Base-by-base conservation (phyloP, 1,284 basidiomycete genomes). In the Apiotrichum domesticum region DNA sequence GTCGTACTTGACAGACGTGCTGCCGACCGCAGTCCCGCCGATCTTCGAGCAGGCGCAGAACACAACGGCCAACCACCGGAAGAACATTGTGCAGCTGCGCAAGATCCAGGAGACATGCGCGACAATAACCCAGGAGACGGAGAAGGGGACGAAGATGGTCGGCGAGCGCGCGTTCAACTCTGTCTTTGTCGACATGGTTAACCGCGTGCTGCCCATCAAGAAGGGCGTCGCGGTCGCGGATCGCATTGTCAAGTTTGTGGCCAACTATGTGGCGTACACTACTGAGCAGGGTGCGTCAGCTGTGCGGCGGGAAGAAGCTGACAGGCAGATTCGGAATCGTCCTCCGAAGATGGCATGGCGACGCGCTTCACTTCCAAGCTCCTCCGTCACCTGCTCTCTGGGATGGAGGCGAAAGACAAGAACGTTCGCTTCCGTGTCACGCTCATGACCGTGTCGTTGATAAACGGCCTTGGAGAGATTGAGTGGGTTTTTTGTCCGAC, bases 371-470 rank as follows among this genome's bases (percentile, higher is more conserved):
- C 87, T 1, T 76, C 82, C 10, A 82, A 85, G 47, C 77, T 96
- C 3, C 78, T 96, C 54, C 83, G 83, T 50, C 90, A 89, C 77
- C 80, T 96, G 32, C 78, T 94, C 52, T 83, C 84, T 58, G 93
- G 93, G 0, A 93, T 93, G 74, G 74, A 81, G 10, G 88, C 93
- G 3, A 97, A 95, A 75, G 88, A 94, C 79, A 97, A 95, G 79
- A 82, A 83, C 54, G 86, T 90, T 32, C 83, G 93, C 10, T 91
- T 87, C 67, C 83, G 93, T 15, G 87, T 85, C 58, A 82, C 90
- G 0, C 86, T 89, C 57, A 77, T 88, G 40, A 82, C 90, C n/a
- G 85, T 87, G 0, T 85, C 89, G 63, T 85, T 91, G 78, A 86
- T 94, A 50, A 81, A 84, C 4, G 84, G 85, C 59, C 78, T 94